phyloP scores from a whole-genome alignment of 768 basidiomycete species.

The Mycena filopes region DNA sequence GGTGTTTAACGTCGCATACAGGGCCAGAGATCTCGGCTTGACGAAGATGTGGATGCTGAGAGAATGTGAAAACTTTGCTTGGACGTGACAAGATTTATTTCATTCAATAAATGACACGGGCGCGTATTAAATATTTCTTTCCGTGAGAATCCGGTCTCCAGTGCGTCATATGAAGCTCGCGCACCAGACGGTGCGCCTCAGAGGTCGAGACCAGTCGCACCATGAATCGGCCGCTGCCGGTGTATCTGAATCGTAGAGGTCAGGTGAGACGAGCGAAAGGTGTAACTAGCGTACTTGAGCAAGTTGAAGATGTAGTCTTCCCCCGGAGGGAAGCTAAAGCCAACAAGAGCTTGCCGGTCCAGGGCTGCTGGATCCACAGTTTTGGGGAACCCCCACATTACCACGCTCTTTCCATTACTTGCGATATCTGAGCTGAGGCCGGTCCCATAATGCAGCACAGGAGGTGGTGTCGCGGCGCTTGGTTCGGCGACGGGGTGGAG shows the following conservation, averaged over 20 bases:
- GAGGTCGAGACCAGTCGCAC: slow-evolving; percentile 66
- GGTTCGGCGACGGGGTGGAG: slow-evolving; percentile 51
- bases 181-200: slow-evolving; percentile 77
- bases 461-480: slow-evolving; percentile 8
- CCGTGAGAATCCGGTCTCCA: slow-evolving; percentile 50
- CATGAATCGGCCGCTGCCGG: slow-evolving; percentile 61
- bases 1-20: slow-evolving; percentile 35
- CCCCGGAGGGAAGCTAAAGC: slow-evolving; percentile 51
- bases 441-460: slow-evolving; percentile 28
- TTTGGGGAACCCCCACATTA: slow-evolving; percentile 71
- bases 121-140: slow-evolving; percentile 51
- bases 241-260: slow-evolving; percentile 47
- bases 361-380: slow-evolving; percentile 50
- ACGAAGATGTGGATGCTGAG: slow-evolving; percentile 74
- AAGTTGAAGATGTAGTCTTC: slow-evolving; percentile 60
- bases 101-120: slow-evolving; percentile 37
- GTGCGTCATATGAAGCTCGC: slow-evolving; percentile 68
- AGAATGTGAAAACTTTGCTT: slow-evolving; percentile 69
- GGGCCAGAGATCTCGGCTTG: slow-evolving; percentile 70
- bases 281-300: slow-evolving; percentile 53
- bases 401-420: slow-evolving; percentile 63
- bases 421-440: slow-evolving; percentile 19
- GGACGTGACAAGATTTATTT: background rate
- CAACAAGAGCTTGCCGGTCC: slow-evolving; percentile 51
- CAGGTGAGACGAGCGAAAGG: background rate